Percentiles rank a stretch among this genome's conserved stretches.
These are phyloP conservation scores for Fusarium fujikuroi DNA, from an alignment of 2,329 filamentous ascomycete genomes.

Conservation along the genomic window DNA sequence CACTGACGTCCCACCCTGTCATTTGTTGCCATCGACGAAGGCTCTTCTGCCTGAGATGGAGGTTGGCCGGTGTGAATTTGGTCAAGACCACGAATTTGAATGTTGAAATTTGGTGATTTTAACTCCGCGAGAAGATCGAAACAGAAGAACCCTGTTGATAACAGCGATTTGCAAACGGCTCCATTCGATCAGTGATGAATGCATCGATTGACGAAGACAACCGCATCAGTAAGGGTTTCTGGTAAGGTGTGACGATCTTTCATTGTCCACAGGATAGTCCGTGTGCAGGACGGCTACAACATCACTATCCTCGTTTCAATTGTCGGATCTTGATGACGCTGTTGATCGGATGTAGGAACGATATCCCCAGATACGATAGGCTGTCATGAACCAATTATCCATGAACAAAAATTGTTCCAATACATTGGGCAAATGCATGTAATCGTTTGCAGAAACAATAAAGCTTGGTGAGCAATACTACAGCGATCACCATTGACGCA, in stretches of 20 bases:
- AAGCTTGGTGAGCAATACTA: neutral
- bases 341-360: constrained; percentile 23
- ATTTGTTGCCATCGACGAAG: constrained; percentile 12
- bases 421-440: constrained; percentile 35
- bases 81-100: constrained; percentile 4
- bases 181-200: constrained; percentile 35
- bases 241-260: constrained; percentile 29
- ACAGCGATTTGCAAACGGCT: constrained; percentile 29
- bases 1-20: constrained; percentile 36
- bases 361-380: constrained; percentile 37
- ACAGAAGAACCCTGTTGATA: constrained; percentile 35
- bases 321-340: constrained; percentile 37
- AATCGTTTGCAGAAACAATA: constrained; percentile 26
- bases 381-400: constrained; percentile 37
- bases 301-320: constrained; percentile 44
- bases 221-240: constrained; percentile 25
- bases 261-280: constrained; percentile 42
- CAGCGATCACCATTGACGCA: neutral
- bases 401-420: constrained; percentile 28
- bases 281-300: constrained; percentile 43
- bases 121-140: constrained; percentile 10
- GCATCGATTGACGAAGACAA: constrained; percentile 33
- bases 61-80: constrained; percentile 39
- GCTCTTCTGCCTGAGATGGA: constrained; percentile 27
- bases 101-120: constrained; percentile 7